Conservation (phyloP, 2,329 filamentous ascomycete species). For the Lachnellula cervina region DNA sequence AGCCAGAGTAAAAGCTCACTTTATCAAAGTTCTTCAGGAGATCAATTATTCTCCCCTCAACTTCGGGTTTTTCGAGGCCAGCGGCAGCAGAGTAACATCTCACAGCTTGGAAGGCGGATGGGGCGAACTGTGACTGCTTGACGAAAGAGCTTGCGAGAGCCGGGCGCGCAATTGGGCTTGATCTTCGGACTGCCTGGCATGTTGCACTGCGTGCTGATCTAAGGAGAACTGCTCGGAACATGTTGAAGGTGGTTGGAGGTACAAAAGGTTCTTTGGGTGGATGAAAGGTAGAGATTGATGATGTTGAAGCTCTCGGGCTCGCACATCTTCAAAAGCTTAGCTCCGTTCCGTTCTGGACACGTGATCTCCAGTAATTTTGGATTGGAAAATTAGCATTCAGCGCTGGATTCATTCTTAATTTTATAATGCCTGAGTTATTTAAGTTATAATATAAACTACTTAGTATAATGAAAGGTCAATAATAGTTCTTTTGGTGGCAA, state of each 20-base stretch:
- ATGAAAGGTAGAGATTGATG: constrained; percentile 11
- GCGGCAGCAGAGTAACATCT: constrained; percentile 83
- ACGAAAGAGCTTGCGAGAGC: constrained; percentile 55
- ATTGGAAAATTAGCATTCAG: not conserved
- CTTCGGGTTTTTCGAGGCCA: constrained; percentile 74
- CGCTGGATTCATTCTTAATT: not conserved
- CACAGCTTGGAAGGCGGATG: constrained; percentile 61
- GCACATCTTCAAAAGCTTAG: not conserved
- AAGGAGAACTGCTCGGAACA: constrained; percentile 87
- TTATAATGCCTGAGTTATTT: not conserved
- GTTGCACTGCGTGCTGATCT: constrained; percentile 60
- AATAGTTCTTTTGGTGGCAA: constrained; percentile 8
- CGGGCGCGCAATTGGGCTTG: constrained; percentile 53
- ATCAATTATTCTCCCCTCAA: constrained; percentile 87
- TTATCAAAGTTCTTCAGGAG: constrained; percentile 97
- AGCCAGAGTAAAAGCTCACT: constrained; percentile 46
- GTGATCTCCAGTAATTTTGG: constrained; percentile 7
- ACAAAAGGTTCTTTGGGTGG: constrained; percentile 10
- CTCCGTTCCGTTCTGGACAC: constrained; percentile 9
- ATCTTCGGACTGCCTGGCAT: constrained; percentile 46
- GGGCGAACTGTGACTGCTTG: constrained; percentile 58
- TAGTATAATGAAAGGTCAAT: not conserved
- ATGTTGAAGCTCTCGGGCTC: constrained; percentile 11
- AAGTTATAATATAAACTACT: not conserved
- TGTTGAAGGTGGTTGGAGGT: constrained; percentile 42